Evolutionary conservation across 305 asterid species (phyloP), one percentile per base, ranked within the genome.

Genomic region (Fraxinus sp.): DNA sequence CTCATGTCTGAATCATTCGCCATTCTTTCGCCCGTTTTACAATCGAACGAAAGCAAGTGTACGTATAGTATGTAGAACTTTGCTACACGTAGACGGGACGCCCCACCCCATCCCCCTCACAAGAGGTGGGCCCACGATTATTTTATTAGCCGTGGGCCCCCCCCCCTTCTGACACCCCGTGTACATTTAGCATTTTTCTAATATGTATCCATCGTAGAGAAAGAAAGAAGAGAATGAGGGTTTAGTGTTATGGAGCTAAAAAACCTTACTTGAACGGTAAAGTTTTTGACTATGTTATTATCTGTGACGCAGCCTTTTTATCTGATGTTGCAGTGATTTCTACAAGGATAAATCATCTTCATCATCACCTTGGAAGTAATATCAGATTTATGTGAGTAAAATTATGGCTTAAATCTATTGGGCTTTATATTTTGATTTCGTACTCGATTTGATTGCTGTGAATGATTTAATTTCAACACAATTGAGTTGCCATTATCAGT

Each of bases 1-100:
- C 94, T 89, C 98, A 96, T 93, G 76, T 92, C 98, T 57, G 93
- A 86, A 78, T 93, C 97, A 83, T 70, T 86, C 89, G 95, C 92
- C 98, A 90, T 94, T 85, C 57, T 83, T 36, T 7, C 73, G 28
- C 81, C 73, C 85, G 44, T 22, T 20, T 37, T 70, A 74, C 85
- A 32, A 86, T 26, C 80, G 72, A 10, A 4, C 73, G 7, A 10
- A 6, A 32, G n/a, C 3, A 66, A 32, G 80, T 3, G 82, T 52
- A 33, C 35, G 0, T 57, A 14, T 11, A 39, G 9, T 39, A 39
- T 36, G 7, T 35, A 35, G 30, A 28, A 28, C 30, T 28, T 28
- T 28, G 30, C 30, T 28, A 28, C 30, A 28, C 30, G 30, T 28
- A 28, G 30, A 28, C 30, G 30, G 30, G 30, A 28, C 30, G 30